Percentiles rank a stretch among this genome's conserved stretches.
These are phyloP conservation scores for Populus hybrid DNA, from an alignment of 441 rosid species.

Conservation along the genomic window DNA sequence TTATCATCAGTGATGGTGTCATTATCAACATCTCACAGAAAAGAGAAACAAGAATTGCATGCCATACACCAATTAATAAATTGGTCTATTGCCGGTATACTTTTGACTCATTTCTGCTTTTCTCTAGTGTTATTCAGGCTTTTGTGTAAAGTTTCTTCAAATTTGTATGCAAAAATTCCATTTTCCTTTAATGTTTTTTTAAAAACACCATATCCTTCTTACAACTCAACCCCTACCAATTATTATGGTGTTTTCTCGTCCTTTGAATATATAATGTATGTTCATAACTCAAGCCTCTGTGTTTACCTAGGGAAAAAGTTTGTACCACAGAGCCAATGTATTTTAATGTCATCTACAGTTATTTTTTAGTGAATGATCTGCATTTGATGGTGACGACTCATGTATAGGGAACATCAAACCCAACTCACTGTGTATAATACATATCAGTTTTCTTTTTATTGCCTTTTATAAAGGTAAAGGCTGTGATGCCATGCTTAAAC, in stretches of 20 bases:
- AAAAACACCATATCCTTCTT: not conserved
- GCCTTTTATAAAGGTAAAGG: conserved; percentile 3
- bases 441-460: not conserved
- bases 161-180: not conserved
- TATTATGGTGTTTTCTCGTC: not conserved
- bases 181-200: not conserved
- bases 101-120: conserved; percentile 2
- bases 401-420: not conserved
- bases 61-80: conserved; percentile 72
- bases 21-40: conserved; percentile 82
- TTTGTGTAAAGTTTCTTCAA: not conserved
- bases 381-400: not conserved
- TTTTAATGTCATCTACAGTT: not conserved
- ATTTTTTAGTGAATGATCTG: not conserved
- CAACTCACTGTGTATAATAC: not conserved
- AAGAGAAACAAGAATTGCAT: conserved; percentile 82
- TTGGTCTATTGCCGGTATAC: conserved; percentile 78
- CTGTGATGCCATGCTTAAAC: not conserved
- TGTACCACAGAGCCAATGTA: not conserved
- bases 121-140: not conserved
- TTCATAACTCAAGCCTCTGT: not conserved
- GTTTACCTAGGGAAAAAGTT: not conserved
- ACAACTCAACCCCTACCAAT: not conserved
- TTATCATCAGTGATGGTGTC: conserved; percentile 74
- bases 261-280: not conserved